Evolutionary conservation across 2,329 filamentous ascomycete genomes (phyloP), one percentile per base, ranked within the genome.

Genomic region (Cyphellophora attinorum): DNA sequence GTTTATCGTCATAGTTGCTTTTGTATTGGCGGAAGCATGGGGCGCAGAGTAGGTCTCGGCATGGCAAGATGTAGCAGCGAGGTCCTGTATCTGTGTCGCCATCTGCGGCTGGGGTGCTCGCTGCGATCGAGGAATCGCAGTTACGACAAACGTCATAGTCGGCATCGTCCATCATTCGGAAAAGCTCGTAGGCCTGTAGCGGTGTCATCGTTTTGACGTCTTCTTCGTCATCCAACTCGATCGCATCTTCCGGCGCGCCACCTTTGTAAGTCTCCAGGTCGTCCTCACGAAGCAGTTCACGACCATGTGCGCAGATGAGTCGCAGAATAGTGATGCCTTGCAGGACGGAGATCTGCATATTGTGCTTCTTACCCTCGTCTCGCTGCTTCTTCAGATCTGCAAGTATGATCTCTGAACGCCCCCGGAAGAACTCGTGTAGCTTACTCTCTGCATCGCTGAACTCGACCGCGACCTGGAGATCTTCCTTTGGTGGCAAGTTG

Each of bases 301-400:
- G 82, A n/a, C 91, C 91, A 54, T 95, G 89, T 1, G 88, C 91
- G 53, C 88, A 95, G 33, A 96, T 81, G 27, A 93, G 70, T 6
- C 91, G 83, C 12, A 98, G 73, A 18, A 89, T 81, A 46, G 93
- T 72, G 51, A 98, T 94, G 4, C 85, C 84, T 45, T 91, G 88
- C 41, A 98, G 62, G 30, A 98, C 91, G 49, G 94, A 85, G 52
- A 94, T 95, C n/a, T 83, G 43, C 30, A 41, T 38, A 14, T 41
- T 42, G 14, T 42, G 81, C 47, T 81, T 85, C 27, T 88, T 89
- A 27, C 81, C 82, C 33, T 91, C 68, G 42, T 75, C 74, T 43
- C 76, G 79, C 34, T 74, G 74, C 46, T 72, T 68, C 49, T 77
- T 62, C 45, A 95, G 76, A 2, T 85, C 78, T 41, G 79, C 74